Percentiles rank a stretch among this genome's conserved stretches.
Conservation (phyloP, 2,329 filamentous ascomycete genomes). For the Ceratocystis smalleyi region DNA sequence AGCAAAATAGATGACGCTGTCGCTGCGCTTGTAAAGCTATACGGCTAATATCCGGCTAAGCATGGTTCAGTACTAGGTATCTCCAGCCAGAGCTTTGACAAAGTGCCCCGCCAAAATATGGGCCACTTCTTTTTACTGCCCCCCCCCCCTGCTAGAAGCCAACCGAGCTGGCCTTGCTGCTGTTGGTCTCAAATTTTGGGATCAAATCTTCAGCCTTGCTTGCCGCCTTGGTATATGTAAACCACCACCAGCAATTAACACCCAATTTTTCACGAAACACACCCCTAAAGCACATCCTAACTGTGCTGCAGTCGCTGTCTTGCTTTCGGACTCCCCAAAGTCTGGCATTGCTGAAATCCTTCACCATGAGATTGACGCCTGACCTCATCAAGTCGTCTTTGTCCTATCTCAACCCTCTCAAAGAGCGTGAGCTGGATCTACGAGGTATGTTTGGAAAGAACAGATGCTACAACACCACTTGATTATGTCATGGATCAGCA, state of each 20-base stretch:
- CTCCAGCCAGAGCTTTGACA: not conserved
- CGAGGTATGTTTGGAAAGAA: slow-evolving; percentile 95
- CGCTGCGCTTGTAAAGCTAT: not conserved
- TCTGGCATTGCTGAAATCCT: not conserved
- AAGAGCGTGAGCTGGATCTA: slow-evolving; percentile 96
- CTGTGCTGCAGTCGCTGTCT: not conserved
- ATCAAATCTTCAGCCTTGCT: slow-evolving; percentile 15
- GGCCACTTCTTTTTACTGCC: not conserved
- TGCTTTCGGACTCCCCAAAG: not conserved
- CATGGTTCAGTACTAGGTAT: not conserved
- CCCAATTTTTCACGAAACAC: not conserved
- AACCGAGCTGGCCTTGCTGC: slow-evolving; percentile 1
- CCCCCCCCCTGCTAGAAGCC: not conserved
- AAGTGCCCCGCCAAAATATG: slow-evolving; percentile 6
- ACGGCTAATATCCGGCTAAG: slow-evolving; percentile 9
- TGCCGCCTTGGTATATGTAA: too few relatives aligned
- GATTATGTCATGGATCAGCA: slow-evolving; percentile 45
- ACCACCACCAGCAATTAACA: not conserved
- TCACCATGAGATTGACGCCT: slow-evolving; percentile 78
- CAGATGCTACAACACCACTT: slow-evolving; percentile 82
- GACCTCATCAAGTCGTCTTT: slow-evolving; percentile 89
- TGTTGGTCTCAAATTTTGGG: slow-evolving; percentile 6
- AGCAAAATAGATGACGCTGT: slow-evolving; percentile 3
- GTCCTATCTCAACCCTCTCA: slow-evolving; percentile 96
- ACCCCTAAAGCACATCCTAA: not conserved